Evolutionary conservation across 2,329 filamentous ascomycete genomes (phyloP).

Genomic region (Verticillium klebahnii): DNA sequence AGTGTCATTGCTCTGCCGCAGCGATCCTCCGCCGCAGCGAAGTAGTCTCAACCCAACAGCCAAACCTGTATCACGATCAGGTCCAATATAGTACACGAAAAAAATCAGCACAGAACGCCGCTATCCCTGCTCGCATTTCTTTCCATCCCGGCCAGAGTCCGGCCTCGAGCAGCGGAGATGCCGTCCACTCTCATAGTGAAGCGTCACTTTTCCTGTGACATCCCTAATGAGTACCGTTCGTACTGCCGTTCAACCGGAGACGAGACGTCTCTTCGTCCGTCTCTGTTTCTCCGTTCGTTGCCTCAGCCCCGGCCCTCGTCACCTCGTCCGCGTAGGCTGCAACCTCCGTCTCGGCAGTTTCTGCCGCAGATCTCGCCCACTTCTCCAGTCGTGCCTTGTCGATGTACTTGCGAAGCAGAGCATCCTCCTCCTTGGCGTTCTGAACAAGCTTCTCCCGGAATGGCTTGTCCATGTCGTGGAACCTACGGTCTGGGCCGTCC

Average conservation of each 20-base stretch:
- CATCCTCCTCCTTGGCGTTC: conserved; percentile 71
- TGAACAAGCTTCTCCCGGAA: conserved; percentile 63
- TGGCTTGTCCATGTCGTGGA: conserved; percentile 55
- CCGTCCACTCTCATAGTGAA: background rate
- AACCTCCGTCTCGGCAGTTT: conserved; percentile 30
- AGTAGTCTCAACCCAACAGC: background rate
- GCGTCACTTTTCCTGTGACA: background rate
- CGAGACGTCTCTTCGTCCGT: background rate
- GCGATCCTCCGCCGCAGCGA: background rate
- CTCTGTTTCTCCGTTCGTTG: background rate
- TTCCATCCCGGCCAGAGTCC: background rate
- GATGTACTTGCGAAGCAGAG: conserved; percentile 57
- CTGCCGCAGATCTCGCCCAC: conserved; percentile 49
- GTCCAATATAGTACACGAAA: background rate
- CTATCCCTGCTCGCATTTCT: background rate
- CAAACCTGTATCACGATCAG: background rate
- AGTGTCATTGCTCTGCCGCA: background rate
- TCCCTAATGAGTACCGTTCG: conserved; percentile 6
- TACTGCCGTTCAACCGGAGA: conserved; percentile 9
- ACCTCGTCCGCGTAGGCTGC: conserved; percentile 24
- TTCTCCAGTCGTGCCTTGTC: conserved; percentile 64
- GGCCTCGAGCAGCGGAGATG: background rate
- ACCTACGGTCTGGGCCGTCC: conserved; percentile 56
- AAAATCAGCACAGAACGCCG: background rate
- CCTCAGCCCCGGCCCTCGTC: conserved; percentile 8